These are phyloP conservation scores for Bretschneidera sinensis DNA, from an alignment of 345 rosid genomes.

Conservation along the genomic window DNA sequence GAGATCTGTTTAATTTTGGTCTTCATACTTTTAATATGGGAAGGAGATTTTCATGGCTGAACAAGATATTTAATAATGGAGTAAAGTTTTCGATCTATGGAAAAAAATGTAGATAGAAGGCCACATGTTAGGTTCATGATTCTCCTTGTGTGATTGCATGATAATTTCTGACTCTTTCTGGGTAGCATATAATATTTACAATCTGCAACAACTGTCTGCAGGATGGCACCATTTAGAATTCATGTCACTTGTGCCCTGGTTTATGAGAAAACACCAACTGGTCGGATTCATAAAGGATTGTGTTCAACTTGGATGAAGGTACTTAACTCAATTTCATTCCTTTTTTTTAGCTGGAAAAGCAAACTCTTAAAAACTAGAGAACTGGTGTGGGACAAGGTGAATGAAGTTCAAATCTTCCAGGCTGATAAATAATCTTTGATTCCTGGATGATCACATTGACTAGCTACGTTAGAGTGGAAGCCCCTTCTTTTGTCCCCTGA, in stretches of 20 bases:
- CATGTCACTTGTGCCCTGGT: conserved; percentile 98
- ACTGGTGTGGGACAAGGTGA: background rate
- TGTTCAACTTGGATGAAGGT: conserved; percentile 97
- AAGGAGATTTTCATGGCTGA: no score
- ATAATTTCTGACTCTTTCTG: background rate
- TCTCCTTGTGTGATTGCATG: background rate
- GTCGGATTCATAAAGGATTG: conserved; percentile 85
- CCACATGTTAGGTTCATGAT: background rate
- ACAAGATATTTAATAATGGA: no score
- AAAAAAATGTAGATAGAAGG: no score
- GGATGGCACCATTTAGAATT: conserved; percentile 78
- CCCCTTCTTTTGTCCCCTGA: background rate
- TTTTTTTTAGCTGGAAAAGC: background rate
- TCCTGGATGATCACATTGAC: background rate
- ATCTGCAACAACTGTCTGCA: conserved; percentile 22
- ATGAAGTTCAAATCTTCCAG: background rate
- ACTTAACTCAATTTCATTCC: conserved; percentile 4
- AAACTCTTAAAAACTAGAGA: background rate
- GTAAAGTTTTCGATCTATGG: no score
- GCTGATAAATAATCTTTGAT: background rate
- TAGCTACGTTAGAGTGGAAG: background rate
- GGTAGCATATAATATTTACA: background rate
- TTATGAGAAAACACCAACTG: conserved; percentile 72
- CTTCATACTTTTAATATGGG: no score
- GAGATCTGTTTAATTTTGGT: no score